Evolutionary conservation across 2,329 filamentous ascomycete species (phyloP).

Genomic region (Trichoderma sp.): DNA sequence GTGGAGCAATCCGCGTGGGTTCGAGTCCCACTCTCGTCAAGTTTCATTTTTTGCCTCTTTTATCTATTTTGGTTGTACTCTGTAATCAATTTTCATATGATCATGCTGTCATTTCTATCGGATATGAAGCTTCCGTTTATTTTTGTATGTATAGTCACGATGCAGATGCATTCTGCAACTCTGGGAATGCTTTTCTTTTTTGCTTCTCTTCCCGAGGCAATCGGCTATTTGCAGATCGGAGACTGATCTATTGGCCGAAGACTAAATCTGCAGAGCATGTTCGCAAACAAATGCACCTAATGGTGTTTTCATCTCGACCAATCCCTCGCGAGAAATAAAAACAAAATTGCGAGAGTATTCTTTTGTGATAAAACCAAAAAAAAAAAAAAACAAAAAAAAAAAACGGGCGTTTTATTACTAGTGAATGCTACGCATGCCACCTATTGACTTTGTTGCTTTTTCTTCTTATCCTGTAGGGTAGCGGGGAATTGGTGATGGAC

Average conservation of each 20-base stretch:
- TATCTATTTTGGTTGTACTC: background rate
- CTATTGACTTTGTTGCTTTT: background rate
- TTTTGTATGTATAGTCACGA: too few species aligned
- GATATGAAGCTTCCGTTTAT: background rate
- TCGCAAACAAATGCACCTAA: background rate
- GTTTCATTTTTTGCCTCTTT: background rate
- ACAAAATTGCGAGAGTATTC: background rate
- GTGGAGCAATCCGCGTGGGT: conserved; percentile 24
- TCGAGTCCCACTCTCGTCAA: conserved; percentile 25
- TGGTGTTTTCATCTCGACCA: background rate
- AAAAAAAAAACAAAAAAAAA: too few species aligned
- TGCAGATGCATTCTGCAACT: too few species aligned
- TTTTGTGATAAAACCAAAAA: background rate
- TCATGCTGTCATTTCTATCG: background rate
- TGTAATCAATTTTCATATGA: background rate
- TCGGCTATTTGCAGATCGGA: background rate
- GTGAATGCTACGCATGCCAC: background rate
- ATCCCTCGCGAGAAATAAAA: background rate
- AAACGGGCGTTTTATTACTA: background rate
- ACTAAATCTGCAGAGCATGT: background rate
- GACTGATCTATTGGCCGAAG: background rate
- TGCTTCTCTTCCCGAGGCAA: background rate
- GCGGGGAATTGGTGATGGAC: background rate
- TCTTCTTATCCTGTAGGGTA: background rate
- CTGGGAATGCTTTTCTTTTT: background rate